Conservation (phyloP, 1,284 basidiomycete genomes). For the Cerrena zonata region DNA sequence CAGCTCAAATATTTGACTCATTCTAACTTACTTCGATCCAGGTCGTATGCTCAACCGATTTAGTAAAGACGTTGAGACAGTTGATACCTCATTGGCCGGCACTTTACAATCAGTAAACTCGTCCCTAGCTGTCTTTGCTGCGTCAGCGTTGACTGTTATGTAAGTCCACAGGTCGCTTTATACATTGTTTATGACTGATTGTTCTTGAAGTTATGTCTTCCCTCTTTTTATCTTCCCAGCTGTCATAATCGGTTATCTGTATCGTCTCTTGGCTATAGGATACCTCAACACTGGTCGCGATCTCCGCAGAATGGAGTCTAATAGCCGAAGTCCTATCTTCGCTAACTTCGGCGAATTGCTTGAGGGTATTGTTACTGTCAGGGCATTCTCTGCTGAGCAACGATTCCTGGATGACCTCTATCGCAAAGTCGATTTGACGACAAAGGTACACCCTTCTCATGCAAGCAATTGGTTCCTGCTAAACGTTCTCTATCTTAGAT, state of each 20-base stretch:
- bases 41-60: slow-evolving; percentile 64
- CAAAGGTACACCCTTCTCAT: slow-evolving; percentile 39
- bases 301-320: slow-evolving; percentile 74
- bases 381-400: slow-evolving; percentile 80
- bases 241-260: slow-evolving; percentile 54
- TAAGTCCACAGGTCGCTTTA: slow-evolving; percentile 27
- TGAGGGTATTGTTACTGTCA: slow-evolving; percentile 78
- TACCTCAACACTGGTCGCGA: slow-evolving; percentile 76
- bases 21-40: slow-evolving; percentile 28
- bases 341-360: slow-evolving; percentile 77
- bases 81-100: slow-evolving; percentile 65
- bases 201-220: slow-evolving; percentile 60
- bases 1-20: slow-evolving; percentile 27
- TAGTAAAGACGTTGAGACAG: slow-evolving; percentile 74
- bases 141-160: slow-evolving; percentile 60
- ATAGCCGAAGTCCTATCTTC: slow-evolving; percentile 66
- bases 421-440: slow-evolving; percentile 58
- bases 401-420: slow-evolving; percentile 75
- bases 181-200: slow-evolving; percentile 13
- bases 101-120: slow-evolving; percentile 70
- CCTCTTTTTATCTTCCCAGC: slow-evolving; percentile 73
- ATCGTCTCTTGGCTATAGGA: slow-evolving; percentile 60
- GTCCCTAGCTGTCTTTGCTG: slow-evolving; percentile 67
- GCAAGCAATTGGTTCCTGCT: neutral
- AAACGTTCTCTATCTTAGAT: slow-evolving; percentile 38